Base-by-base conservation (phyloP, 2,329 filamentous ascomycete species). In the Penicillium fuscoglaucum region DNA sequence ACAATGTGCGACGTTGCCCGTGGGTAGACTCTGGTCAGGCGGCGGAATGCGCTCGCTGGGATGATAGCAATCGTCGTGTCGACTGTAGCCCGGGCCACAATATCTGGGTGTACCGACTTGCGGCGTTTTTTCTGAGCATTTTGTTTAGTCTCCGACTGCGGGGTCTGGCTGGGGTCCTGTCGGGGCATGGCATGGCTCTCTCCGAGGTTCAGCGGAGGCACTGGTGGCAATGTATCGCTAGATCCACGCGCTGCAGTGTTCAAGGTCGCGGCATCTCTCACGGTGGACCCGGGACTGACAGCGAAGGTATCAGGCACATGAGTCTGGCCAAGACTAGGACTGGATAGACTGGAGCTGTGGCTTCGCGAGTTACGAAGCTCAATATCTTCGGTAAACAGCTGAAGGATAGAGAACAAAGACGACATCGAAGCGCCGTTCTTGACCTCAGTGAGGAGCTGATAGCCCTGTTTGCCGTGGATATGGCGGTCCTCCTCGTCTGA, bases 1-100 rank as follows among this genome's bases (percentile, higher is more conserved):
- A 99, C 92, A 63, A 99, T 98, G 70, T 99, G 96, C 1, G 95
- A 89, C 2, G 95, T 97, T 10, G 96, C 93, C 78, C 96, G 96
- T 10, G 95, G 95, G 68, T 98, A 99, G 26, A 97, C 88, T 70
- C 91, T 87, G 51, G 96, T 99, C 52, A 99, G 80, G 9, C 96
- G 87, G 53, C 92, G 87, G 68, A 99, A 99, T 4, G 95, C 96
- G 71, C 92, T 96, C 0, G 95, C 95, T 1, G 96, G 96, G 57
- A 99, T 99, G 63, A 99, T 96, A 6, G 95, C 95, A 75, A 99
- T 97, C 0, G 96, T 99, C 0, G 95, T 99, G 72, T 99, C 96
- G 26, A 96, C 90, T 17, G 92, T 96, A 6, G 95, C 95, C 64
- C 95, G 85, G n/a, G 93, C 95, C 63, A 99, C 91, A 61, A 99